These are phyloP conservation scores for Botrytis paeoniae DNA, from an alignment of 2,329 filamentous ascomycete genomes.

Conservation along the genomic window DNA sequence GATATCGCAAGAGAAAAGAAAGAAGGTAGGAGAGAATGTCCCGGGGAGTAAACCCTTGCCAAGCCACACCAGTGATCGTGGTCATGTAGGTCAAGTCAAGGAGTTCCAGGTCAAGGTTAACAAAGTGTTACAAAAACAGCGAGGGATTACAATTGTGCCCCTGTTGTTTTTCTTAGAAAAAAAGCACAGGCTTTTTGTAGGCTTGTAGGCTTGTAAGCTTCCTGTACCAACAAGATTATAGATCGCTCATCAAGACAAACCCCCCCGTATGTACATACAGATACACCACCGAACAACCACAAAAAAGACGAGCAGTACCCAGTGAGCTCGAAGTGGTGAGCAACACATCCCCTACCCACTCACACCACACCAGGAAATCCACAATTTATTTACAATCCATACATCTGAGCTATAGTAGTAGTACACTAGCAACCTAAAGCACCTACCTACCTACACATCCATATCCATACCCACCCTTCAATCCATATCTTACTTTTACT, in stretches of 20 bases:
- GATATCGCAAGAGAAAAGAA: background rate
- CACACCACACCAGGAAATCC: conserved; percentile 9
- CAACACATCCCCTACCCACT: conserved; percentile 7
- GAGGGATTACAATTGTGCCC: conserved; percentile 8
- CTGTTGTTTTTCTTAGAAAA: background rate
- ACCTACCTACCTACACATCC: conserved; percentile 20
- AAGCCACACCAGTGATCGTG: conserved; percentile 22
- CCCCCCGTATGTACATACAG: conserved; percentile 4
- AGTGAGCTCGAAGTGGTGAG: conserved; percentile 1
- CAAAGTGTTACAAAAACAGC: background rate
- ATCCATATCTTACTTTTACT: conserved; percentile 19
- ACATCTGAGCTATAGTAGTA: conserved; percentile 1
- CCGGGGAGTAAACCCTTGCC: conserved; percentile 17
- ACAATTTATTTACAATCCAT: conserved; percentile 21
- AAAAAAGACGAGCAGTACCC: conserved; percentile 3
- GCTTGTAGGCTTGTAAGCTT: conserved; percentile 7
- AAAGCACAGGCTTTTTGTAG: conserved; percentile 16
- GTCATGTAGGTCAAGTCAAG: conserved; percentile 7
- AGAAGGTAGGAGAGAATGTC: background rate
- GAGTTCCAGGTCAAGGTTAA: conserved; percentile 11
- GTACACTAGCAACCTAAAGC: conserved; percentile 27
- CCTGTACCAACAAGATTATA: conserved; percentile 18
- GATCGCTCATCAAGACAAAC: conserved; percentile 14
- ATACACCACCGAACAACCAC: conserved; percentile 4
- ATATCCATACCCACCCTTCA: conserved; percentile 6